Conservation (phyloP, 352 stramenopile species). For the Phytophthora meadii region DNA sequence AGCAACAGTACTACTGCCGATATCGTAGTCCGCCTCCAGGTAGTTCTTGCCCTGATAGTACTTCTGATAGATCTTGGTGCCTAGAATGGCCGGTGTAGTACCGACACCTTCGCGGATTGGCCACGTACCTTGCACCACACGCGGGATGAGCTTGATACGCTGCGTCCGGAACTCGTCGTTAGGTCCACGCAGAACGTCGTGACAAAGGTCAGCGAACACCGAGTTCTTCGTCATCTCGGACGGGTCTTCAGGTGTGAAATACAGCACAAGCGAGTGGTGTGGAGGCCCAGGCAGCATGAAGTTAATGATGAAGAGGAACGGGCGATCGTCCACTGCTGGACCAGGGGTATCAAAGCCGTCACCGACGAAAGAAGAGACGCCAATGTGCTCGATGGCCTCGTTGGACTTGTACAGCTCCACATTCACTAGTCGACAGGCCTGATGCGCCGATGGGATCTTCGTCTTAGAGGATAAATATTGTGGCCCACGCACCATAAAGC, state of each 20-base stretch:
- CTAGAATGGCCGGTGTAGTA: conserved; percentile 90
- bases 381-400: conserved; percentile 68
- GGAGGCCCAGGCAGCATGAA: conserved; percentile 80
- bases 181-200: conserved; percentile 64
- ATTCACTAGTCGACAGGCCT: conserved; percentile 70
- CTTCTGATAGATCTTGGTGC: conserved; percentile 89
- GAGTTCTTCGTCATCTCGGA: conserved; percentile 68
- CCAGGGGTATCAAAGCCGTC: conserved; percentile 40
- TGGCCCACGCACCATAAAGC: conserved; percentile 71
- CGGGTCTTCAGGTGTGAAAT: conserved; percentile 77
- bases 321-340: conserved; percentile 32
- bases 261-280: conserved; percentile 76
- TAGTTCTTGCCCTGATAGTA: conserved; percentile 76
- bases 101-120: conserved; percentile 88
- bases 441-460: conserved; percentile 66
- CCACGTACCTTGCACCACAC: conserved; percentile 90
- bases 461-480: conserved; percentile 69
- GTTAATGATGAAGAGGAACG: conserved; percentile 83
- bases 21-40: conserved; percentile 84
- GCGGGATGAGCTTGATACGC: conserved; percentile 91
- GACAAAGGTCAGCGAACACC: conserved; percentile 72
- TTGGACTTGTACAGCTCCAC: conserved; percentile 72
- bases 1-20: conserved; percentile 77
- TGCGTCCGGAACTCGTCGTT: conserved; percentile 78
- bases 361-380: conserved; percentile 70